phyloP scores from a whole-genome alignment of 2,329 filamentous ascomycete species.

The Monosporascus sp. region DNA sequence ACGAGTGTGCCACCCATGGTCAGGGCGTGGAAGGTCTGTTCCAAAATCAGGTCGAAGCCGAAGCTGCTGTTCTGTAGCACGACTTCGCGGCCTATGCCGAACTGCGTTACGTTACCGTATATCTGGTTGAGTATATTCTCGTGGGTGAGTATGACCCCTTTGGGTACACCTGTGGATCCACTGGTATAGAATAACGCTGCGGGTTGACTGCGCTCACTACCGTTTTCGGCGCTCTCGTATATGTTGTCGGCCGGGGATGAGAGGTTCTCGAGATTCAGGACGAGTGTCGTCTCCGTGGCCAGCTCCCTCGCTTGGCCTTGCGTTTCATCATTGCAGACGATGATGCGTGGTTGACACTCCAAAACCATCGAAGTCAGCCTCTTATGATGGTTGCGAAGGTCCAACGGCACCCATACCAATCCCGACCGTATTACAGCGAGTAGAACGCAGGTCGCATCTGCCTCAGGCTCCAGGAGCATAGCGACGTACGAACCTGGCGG shows the following conservation, averaged over 20 bases:
- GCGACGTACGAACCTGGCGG: background rate
- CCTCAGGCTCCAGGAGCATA: background rate
- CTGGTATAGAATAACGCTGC: constrained; percentile 20
- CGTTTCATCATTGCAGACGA: background rate
- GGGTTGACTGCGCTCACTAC: background rate
- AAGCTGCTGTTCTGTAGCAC: background rate
- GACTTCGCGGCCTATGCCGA: background rate
- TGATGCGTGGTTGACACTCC: background rate
- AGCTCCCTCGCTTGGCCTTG: background rate
- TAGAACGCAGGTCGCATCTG: background rate
- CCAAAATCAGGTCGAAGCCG: background rate
- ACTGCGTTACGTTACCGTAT: no score
- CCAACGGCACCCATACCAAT: background rate
- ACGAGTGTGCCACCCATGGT: background rate
- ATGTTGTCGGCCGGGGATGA: no score
- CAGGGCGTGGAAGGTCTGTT: background rate
- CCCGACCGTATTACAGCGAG: background rate
- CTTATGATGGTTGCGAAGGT: background rate
- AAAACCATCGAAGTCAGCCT: background rate
- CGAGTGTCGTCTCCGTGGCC: no score
- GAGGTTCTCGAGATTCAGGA: background rate
- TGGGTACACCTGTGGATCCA: constrained; percentile 23
- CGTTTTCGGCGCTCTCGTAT: background rate
- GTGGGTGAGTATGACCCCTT: constrained; percentile 26
- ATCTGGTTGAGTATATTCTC: background rate